A percentile compares a stretch with the other conserved stretches of the same genome.
These are phyloP conservation scores for Sphaerulina populicola DNA, from an alignment of 2,329 filamentous ascomycete genomes.

Conservation along the genomic window DNA sequence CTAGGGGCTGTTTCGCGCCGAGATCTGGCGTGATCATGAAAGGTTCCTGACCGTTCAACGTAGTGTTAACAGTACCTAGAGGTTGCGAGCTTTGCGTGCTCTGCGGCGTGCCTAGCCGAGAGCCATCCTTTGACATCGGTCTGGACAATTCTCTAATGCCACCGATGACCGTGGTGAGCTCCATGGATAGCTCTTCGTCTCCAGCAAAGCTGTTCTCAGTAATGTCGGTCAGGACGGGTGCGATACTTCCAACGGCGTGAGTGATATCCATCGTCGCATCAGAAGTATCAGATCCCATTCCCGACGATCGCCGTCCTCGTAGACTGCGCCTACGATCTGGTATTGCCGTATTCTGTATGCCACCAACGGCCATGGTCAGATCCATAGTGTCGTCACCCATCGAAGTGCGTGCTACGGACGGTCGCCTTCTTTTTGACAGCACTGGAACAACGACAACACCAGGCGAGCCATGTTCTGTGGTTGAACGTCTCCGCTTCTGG, in stretches of 20 bases:
- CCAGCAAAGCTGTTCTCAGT: slow-evolving; percentile 30
- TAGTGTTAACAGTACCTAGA: slow-evolving; percentile 35
- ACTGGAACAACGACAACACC: slow-evolving; percentile 11
- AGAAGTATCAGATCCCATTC: slow-evolving; percentile 32
- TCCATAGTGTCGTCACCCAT: slow-evolving; percentile 39
- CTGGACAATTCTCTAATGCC: slow-evolving; percentile 35
- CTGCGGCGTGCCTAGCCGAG: slow-evolving; percentile 30
- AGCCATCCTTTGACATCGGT: slow-evolving; percentile 5
- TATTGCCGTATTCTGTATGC: slow-evolving; percentile 29
- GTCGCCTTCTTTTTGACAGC: slow-evolving; percentile 32
- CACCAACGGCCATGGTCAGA: slow-evolving; percentile 34
- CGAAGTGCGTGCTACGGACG: slow-evolving; percentile 30
- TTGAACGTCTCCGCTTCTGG: slow-evolving; percentile 39
- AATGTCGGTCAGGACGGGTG: slow-evolving; percentile 5
- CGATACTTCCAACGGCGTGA: slow-evolving; percentile 43
- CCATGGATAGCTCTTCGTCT: slow-evolving; percentile 47
- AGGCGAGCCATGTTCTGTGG: slow-evolving; percentile 32
- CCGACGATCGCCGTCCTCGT: slow-evolving; percentile 33
- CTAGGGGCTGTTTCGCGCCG: slow-evolving; percentile 30
- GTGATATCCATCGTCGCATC: slow-evolving; percentile 52
- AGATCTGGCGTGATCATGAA: slow-evolving; percentile 48
- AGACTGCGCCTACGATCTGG: slow-evolving; percentile 27
- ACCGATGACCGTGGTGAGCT: slow-evolving; percentile 44
- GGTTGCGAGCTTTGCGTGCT: slow-evolving; percentile 38
- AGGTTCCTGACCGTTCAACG: slow-evolving; percentile 49